These are phyloP conservation scores for Fraxinus baroniana DNA, from an alignment of 305 asterid species.

Conservation along the genomic window DNA sequence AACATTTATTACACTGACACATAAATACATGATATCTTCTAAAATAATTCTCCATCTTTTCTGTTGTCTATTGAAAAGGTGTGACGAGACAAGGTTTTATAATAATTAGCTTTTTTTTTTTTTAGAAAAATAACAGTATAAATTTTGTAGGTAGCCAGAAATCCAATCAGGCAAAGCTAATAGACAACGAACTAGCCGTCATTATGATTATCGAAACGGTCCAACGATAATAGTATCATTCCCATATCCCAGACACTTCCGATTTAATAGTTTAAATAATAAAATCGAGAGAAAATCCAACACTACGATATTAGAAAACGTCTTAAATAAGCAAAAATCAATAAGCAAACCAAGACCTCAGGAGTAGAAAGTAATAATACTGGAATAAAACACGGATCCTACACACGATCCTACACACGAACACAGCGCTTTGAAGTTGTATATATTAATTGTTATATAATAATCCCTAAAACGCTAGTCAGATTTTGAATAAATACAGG, in stretches of 20 bases:
- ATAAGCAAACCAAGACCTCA: neutral
- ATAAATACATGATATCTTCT: neutral
- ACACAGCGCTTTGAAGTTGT: neutral
- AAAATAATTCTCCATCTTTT: neutral
- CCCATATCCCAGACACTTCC: neutral
- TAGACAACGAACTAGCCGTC: constrained; percentile 31
- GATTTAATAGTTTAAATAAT: neutral
- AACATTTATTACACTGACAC: neutral
- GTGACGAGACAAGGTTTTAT: neutral
- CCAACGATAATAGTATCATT: neutral
- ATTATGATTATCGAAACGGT: constrained; percentile 23
- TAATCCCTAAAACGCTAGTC: neutral
- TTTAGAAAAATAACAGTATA: neutral
- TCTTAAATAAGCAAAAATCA: neutral
- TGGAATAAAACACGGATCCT: neutral
- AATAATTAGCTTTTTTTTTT: too few relatives aligned
- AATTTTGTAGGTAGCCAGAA: neutral
- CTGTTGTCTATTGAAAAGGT: neutral
- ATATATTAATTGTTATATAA: neutral
- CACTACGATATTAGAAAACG: neutral
- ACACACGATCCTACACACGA: neutral
- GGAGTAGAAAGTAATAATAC: neutral
- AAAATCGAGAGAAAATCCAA: neutral
- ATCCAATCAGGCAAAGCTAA: constrained; percentile 22
- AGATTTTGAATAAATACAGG: neutral